phyloP scores from a whole-genome alignment of 176 grass and related monocot species.

The Musa troglodytarum region DNA sequence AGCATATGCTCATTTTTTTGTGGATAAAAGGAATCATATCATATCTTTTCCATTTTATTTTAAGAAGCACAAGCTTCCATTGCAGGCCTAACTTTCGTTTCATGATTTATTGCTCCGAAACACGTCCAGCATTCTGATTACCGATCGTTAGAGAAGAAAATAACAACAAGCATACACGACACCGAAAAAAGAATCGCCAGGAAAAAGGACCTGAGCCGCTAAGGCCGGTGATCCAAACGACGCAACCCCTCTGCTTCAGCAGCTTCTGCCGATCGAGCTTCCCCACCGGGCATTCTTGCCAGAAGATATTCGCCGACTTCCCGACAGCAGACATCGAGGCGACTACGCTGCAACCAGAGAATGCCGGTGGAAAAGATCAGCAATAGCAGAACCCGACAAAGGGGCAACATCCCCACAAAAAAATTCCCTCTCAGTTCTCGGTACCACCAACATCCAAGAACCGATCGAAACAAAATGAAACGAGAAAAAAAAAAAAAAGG shows the following conservation, averaged over 20 bases:
- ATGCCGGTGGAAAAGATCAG: not conserved
- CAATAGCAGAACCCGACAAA: not conserved
- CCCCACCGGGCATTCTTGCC: conserved; percentile 7
- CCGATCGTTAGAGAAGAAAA: no score
- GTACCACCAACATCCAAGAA: not conserved
- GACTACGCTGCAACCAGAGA: not conserved
- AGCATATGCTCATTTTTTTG: no score
- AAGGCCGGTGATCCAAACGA: conserved; percentile 10
- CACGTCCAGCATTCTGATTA: not conserved
- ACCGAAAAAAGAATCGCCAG: not conserved
- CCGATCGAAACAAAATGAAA: not conserved
- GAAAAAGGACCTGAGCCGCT: conserved; percentile 4
- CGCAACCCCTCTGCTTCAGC: conserved; percentile 8
- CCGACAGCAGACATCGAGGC: not conserved
- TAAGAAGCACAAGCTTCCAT: no score
- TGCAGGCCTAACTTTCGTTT: no score
- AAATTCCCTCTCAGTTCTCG: not conserved
- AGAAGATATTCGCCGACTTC: conserved; percentile 8
- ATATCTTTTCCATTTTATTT: no score
- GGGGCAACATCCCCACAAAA: not conserved
- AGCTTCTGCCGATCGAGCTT: conserved; percentile 8
- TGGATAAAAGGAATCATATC: no score
- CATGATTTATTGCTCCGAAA: no score
- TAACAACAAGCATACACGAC: no score
- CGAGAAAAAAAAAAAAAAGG: no score